Conservation (phyloP, 2,329 filamentous ascomycete genomes). For the Penicillium aurantiogriseum region DNA sequence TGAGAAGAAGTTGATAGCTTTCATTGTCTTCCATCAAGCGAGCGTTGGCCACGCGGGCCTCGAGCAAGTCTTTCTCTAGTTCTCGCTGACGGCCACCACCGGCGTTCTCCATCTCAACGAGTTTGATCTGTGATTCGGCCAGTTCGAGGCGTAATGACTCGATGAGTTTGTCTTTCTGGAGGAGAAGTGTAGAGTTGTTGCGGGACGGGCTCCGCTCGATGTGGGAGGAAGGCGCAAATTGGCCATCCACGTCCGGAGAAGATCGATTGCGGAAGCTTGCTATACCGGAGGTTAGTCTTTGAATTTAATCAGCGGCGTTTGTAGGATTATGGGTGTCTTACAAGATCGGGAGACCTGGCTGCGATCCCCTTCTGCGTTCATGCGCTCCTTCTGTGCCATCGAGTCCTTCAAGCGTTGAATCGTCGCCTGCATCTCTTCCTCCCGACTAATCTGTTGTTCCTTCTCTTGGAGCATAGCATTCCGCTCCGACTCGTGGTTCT, state of each 20-base stretch:
- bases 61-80: constrained; percentile 85
- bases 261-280: constrained; percentile 52
- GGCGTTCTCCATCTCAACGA: constrained; percentile 90
- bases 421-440: constrained; percentile 86
- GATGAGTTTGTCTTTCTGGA: constrained; percentile 96
- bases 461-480: constrained; percentile 86
- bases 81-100: constrained; percentile 84
- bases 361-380: constrained; percentile 51
- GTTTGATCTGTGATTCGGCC: constrained; percentile 91
- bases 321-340: constrained; percentile 34
- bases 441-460: constrained; percentile 77
- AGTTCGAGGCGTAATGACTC: constrained; percentile 88
- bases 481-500: constrained; percentile 87
- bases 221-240: constrained; percentile 83
- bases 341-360: constrained; percentile 53
- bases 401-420: constrained; percentile 91
- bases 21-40: constrained; percentile 98
- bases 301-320: not conserved
- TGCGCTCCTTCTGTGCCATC: constrained; percentile 69
- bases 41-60: constrained; percentile 93
- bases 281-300: constrained; percentile 27
- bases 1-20: constrained; percentile 91
- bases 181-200: constrained; percentile 82
- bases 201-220: constrained; percentile 83
- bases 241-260: constrained; percentile 67